Conservation (phyloP, 768 basidiomycete species). For the button mushroom (Agaricus bisporus) region DNA sequence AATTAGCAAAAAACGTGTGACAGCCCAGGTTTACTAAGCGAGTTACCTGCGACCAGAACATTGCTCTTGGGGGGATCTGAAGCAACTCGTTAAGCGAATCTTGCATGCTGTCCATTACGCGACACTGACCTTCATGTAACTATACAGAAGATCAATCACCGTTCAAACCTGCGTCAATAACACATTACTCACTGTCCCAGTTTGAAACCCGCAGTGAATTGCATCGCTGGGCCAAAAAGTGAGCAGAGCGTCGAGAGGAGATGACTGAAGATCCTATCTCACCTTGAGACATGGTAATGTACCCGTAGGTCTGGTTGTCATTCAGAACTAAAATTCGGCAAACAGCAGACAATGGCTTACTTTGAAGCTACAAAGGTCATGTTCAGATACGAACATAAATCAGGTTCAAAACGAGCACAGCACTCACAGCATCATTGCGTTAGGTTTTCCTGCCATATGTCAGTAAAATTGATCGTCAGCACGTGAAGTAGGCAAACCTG, state of each 20-base stretch:
- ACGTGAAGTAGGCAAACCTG: conserved; percentile 22
- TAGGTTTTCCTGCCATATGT: conserved; percentile 45
- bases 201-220: conserved; percentile 71
- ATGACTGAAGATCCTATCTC: neutral
- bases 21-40: neutral
- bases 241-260: conserved; percentile 6
- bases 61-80: conserved; percentile 55
- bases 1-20: neutral
- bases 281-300: conserved; percentile 57
- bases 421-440: conserved; percentile 68
- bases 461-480: neutral
- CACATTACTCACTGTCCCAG: conserved; percentile 60
- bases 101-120: neutral
- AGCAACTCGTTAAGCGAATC: neutral
- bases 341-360: neutral
- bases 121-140: conserved; percentile 23
- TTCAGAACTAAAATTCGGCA: conserved; percentile 22
- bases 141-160: conserved; percentile 4
- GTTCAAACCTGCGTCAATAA: neutral
- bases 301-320: conserved; percentile 49
- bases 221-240: conserved; percentile 41
- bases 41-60: conserved; percentile 58
- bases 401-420: neutral
- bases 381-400: neutral
- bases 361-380: neutral